Evolutionary conservation across 371 early-diverging fungal species (phyloP).

Genomic region (Amoeboaphelidium protococcarum): DNA sequence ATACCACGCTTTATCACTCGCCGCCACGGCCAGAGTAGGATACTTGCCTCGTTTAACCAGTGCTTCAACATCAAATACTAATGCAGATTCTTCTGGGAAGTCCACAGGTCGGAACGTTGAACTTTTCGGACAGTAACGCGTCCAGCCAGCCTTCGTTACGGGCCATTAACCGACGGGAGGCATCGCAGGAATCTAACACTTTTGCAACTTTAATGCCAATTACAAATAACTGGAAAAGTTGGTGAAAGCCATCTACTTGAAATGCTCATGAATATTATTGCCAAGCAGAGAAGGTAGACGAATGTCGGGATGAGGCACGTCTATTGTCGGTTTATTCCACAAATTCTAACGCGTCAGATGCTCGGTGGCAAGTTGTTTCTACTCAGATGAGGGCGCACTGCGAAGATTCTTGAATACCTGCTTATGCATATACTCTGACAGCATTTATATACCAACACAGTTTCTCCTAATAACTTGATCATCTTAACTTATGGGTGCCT

Average conservation of each 20-base stretch:
- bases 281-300: conserved; percentile 23
- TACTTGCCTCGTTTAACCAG: conserved; percentile 26
- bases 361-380: conserved; percentile 17
- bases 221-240: conserved; percentile 20
- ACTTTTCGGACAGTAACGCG: conserved; percentile 32
- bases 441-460: conserved; percentile 25
- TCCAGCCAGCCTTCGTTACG: conserved; percentile 40
- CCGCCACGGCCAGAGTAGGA: conserved; percentile 60
- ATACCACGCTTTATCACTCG: conserved; percentile 52
- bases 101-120: too few species aligned
- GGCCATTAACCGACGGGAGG: conserved; percentile 21
- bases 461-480: conserved; percentile 10
- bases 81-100: conserved; percentile 26
- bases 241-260: conserved; percentile 38
- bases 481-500: too few species aligned
- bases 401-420: conserved; percentile 13
- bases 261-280: conserved; percentile 46
- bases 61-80: conserved; percentile 78
- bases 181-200: neutral
- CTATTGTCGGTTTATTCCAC: conserved; percentile 26
- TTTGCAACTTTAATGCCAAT: conserved; percentile 23
- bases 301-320: conserved; percentile 16
- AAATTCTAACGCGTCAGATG: conserved; percentile 34
- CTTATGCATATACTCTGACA: conserved; percentile 16
- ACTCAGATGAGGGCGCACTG: neutral